Evolutionary conservation across 139 green algal species (phyloP), one percentile per base, ranked within the genome.

Genomic region (Pleodorina starrii): DNA sequence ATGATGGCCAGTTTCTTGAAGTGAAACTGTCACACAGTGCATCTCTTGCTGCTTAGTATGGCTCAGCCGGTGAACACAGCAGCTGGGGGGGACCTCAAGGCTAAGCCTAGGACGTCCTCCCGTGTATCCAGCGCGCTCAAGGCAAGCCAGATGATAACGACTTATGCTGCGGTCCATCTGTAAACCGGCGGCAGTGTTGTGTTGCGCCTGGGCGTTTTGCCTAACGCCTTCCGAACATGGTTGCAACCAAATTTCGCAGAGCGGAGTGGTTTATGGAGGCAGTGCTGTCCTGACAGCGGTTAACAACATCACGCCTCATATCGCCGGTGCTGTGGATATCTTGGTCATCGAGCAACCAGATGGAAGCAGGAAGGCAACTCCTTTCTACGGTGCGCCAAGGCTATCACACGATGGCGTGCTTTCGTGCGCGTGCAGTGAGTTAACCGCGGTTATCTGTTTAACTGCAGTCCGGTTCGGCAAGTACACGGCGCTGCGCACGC

Each of bases 381-480:
- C 97, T 7, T 99, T 98, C 63, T 98, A 99, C 87, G 96, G 95
- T 97, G 21, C 38, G 36, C 54, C 35, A 66, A 32, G 76, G 9
- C 35, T 84, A n/a, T n/a, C n/a, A n/a, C n/a, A n/a, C n/a, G n/a
- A n/a, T n/a, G n/a, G n/a, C n/a, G n/a, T n/a, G n/a, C n/a, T n/a
- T n/a, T n/a, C n/a, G n/a, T n/a, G n/a, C n/a, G n/a, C n/a, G n/a
- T n/a, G n/a, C n/a, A n/a, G n/a, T n/a, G n/a, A n/a, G n/a, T n/a
- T n/a, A n/a, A n/a, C n/a, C n/a, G n/a, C 36, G 25, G 32, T 76
- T 48, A 1, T 60, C 27, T 29, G 0, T 43, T 23, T 51, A 54
- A 7, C 42, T 85, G 90, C 94, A 97, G 97, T 99, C 40, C 96
- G 97, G 3, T 99, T 99, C 90, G 97, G 97, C 57, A 99, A 99